Base-by-base conservation (phyloP, 2,329 filamentous ascomycete genomes). In the Alternaria sp. region DNA sequence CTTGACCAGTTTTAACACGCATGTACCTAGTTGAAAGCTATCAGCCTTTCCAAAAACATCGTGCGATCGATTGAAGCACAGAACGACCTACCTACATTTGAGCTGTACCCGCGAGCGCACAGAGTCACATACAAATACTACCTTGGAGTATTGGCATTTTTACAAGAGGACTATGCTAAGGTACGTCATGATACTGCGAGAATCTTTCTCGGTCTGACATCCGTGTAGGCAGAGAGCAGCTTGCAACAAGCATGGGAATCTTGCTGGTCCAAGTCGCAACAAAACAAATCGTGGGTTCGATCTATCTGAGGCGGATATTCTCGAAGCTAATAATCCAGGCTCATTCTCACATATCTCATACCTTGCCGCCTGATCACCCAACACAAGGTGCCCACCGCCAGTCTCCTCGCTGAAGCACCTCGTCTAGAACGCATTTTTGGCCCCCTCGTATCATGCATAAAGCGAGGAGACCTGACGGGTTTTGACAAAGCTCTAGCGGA, bases 101-200 rank as follows among this genome's bases (percentile, higher is more conserved):
- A 89, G 14, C 82, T 85, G 13, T 99, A 97, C 70, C 94, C 95
- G 1, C 92, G 90, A 72, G 90, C 93, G 3, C 95, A 99, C 72
- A 88, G 92, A 63, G 93, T 97, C 39, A 97, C 94, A 0, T 99
- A 97, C 81, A 94, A 93, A 73, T 99, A 97, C 79, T 98, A 97
- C 74, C 87, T 93, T 65, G 95, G 95, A 10, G 91, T 99, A 5
- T 86, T 99, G n/a, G 86, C 88, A 57, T 99, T 99, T 74, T 79
- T 99, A 5, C 93, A 98, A 62, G 96, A 99, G 75, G 92, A 97
- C 72, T 99, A 99, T 71, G 81, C 84, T 2, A 86, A 91, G 80
- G 91, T 92, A 72, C 41, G 79, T n/a, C 60, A 28, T n/a, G 8
- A 34, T 40, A n/a, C 17, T 2, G 3, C 13, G 13, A 11, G 11